Evolutionary conservation across 208 protist genomes (phyloP), one percentile per base, ranked within the genome.

Genomic region (Trypanosoma boissoni): DNA sequence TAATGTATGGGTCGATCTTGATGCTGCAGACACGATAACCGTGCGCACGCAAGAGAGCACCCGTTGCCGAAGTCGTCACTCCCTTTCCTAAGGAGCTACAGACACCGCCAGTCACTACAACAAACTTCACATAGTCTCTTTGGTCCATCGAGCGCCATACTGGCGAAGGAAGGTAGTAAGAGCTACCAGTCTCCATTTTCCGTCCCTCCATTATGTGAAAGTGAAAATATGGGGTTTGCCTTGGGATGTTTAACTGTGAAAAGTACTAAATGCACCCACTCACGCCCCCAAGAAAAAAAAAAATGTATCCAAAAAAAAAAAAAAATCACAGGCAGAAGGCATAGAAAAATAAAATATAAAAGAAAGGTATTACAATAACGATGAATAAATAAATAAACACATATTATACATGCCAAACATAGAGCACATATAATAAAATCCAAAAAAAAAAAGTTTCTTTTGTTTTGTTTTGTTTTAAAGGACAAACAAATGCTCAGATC

Each of bases 1-100:
- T 99, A 68, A 99, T 88, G 81, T 99, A 99, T 14, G 99, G 99
- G 59, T 99, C 99, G 67, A 99, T 99, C 77, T 99, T 99, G 63
- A 99, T 98, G 49, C 92, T 89, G 56, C 96, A 99, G 9, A 99
- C 96, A 23, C 82, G 78, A 54, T 92, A 92, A 27, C 97, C 97
- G 2, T 79, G 62, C 16, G 89, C 72, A 28, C 91, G 91, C 8
- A 97, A 79, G 21, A 97, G 59, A 14, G 86, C 88, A 31, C 86
- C 88, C 16, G 86, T 89, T 37, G 80, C 82, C 28, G 83, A 94
- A 18, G 77, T 94, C 8, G 83, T 94, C 39, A 96, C 83, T 37
- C 89, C 99, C 72, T 99, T 99, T 49, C 99, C 99, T 20, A 99
- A 88, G 20, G 98, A 98, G 70, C 84, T 97, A 53, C 99, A 97